Percentiles rank a stretch among this genome's conserved stretches.
Conservation (phyloP, 139 green algal genomes). For the Raphidocelis subcapitata region DNA sequence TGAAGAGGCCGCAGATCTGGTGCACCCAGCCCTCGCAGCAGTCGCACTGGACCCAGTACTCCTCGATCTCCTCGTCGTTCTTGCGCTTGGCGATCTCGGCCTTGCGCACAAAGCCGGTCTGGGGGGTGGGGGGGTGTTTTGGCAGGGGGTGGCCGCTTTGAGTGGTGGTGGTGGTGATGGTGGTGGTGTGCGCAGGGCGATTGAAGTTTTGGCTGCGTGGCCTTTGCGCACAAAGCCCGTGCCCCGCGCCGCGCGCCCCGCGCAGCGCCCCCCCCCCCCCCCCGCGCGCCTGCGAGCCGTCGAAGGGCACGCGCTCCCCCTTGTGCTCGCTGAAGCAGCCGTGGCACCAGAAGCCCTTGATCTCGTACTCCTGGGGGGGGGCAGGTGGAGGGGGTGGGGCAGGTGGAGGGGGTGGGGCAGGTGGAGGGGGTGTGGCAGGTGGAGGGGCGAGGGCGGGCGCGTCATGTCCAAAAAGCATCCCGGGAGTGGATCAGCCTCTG, state of each 20-base stretch:
- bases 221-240: too few relatives aligned
- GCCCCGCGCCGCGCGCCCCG: too few relatives aligned
- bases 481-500: too few relatives aligned
- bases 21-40: constrained; percentile 95
- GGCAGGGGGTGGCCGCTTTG: too few relatives aligned
- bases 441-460: too few relatives aligned
- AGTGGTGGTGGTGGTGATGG: too few relatives aligned
- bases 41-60: constrained; percentile 98
- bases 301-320: constrained; percentile 56
- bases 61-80: constrained; percentile 93
- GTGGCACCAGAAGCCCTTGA: constrained; percentile 82
- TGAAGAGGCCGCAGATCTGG: constrained; percentile 97
- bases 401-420: too few relatives aligned
- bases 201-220: too few relatives aligned
- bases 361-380: constrained; percentile 28
- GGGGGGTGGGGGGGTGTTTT: neutral
- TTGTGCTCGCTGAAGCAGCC: constrained; percentile 71
- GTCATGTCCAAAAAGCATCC: neutral
- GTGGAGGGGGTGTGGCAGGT: too few relatives aligned
- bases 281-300: constrained; percentile 29
- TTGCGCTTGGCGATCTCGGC: constrained; percentile 80
- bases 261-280: too few relatives aligned
- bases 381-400: too few relatives aligned
- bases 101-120: constrained; percentile 48
- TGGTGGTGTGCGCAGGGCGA: too few relatives aligned